Base-by-base conservation (phyloP, 768 basidiomycete species). In the Inosperma sp. region DNA sequence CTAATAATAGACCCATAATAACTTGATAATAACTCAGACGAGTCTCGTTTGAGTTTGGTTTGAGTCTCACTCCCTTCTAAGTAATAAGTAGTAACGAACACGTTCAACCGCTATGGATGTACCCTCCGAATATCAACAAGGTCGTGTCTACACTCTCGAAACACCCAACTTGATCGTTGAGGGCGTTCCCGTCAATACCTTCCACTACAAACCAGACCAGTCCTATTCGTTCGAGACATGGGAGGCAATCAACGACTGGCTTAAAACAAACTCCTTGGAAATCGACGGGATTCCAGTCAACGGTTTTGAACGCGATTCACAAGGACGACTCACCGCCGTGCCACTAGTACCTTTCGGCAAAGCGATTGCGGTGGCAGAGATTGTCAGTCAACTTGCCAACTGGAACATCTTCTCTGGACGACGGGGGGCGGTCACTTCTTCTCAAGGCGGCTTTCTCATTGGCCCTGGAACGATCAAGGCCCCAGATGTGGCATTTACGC, bases 241-340 rank as follows among this genome's bases (percentile, higher is more conserved):
- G 10, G 42, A 30, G 16, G 42, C 42, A 7, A 44, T 30, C 27
- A 30, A 44, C 27, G 41, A 43, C 41, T 43, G 41, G 41, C 41
- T 43, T 4, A 29, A 43, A 22, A 43, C 41, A 27, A 43, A 43
- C 25, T 14, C 41, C 37, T 40, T 40, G 21, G 37, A 40, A 40
- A 40, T 40, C 21, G 42, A 29, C 26, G 26, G 26, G n/a, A 5
- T 1, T 10, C 42, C 42, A 1, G 7, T 43, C 26, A 17, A 7
- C n/a, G 0, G 7, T 19, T 43, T 43, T 5, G 42, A 43, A 29
- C 42, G 26, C 26, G 42, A 43, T 5, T 29, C 17, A 5, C 13
- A 46, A 21, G 27, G 42, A 13, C 3, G 42, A 44, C 3, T 44
- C 19, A 16, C 31, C n/a, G 27, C 42, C 17, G 25, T 44, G 21